Evolutionary conservation across 176 grass and related monocot genomes (phyloP).

Genomic region (Zizania latifolia): DNA sequence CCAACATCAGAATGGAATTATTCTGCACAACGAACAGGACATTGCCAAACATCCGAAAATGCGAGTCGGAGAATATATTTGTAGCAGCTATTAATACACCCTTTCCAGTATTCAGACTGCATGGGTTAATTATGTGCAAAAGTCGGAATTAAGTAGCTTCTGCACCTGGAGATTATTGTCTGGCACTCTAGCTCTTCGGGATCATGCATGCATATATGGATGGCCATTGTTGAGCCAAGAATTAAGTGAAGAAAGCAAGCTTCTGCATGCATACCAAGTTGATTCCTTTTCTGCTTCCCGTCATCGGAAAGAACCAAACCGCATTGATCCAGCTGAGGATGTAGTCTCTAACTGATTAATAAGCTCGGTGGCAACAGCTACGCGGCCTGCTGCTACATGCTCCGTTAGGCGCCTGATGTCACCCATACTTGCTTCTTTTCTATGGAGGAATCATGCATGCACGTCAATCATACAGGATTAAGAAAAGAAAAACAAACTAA

Average conservation of each 20-base stretch:
- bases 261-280: not conserved
- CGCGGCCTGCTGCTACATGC: not conserved
- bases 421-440: not conserved
- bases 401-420: not conserved
- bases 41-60: not conserved
- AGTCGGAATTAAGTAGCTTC: not conserved
- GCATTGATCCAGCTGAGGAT: not conserved
- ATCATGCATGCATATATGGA: not conserved
- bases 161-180: not conserved
- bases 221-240: not conserved
- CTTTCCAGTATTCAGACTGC: not conserved
- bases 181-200: not conserved
- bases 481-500: not conserved
- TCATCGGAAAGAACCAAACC: not conserved
- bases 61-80: not conserved
- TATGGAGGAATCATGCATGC: not conserved
- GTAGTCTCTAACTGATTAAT: not conserved
- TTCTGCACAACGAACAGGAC: not conserved
- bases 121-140: not conserved
- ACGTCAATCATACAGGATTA: not conserved
- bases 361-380: not conserved
- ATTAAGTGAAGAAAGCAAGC: not conserved
- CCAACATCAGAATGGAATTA: conserved; percentile 4
- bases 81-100: not conserved
- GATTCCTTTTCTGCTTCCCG: not conserved